phyloP scores from a whole-genome alignment of 768 basidiomycete genomes.

The Rhodotorula kratochvilovae region DNA sequence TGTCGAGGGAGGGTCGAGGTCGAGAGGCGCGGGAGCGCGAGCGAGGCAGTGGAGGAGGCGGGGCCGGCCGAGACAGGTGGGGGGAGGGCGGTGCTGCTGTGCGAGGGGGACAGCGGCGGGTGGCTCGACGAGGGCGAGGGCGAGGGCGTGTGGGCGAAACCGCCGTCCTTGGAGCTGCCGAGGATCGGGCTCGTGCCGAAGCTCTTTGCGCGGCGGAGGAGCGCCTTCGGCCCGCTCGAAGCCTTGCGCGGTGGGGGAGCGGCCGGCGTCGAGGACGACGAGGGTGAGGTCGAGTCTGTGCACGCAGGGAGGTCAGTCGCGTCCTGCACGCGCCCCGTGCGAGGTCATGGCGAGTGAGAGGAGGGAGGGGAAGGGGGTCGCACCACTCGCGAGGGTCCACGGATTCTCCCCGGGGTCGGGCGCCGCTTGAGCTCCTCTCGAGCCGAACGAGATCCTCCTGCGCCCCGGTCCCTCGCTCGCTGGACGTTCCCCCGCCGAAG shows the following conservation, averaged over 20 bases:
- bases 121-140: background rate
- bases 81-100: too few relatives aligned
- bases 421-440: background rate
- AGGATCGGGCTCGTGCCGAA: conserved; percentile 25
- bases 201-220: conserved; percentile 29
- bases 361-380: background rate
- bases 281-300: background rate
- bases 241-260: conserved; percentile 1
- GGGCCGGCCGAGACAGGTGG: background rate
- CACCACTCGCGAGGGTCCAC: background rate
- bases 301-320: background rate
- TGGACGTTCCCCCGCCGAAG: background rate
- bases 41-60: background rate
- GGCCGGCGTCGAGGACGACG: background rate
- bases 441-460: conserved; percentile 1
- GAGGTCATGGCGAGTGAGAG: background rate
- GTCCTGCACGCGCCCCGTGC: background rate
- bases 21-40: background rate
- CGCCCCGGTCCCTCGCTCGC: background rate
- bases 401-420: background rate
- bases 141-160: background rate
- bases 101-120: background rate
- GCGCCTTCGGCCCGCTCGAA: conserved; percentile 10
- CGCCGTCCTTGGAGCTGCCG: background rate
- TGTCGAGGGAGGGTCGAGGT: conserved; percentile 15